Conservation (phyloP, 495 filamentous ascomycete species). For the Aspergillus incahuasiensis region DNA sequence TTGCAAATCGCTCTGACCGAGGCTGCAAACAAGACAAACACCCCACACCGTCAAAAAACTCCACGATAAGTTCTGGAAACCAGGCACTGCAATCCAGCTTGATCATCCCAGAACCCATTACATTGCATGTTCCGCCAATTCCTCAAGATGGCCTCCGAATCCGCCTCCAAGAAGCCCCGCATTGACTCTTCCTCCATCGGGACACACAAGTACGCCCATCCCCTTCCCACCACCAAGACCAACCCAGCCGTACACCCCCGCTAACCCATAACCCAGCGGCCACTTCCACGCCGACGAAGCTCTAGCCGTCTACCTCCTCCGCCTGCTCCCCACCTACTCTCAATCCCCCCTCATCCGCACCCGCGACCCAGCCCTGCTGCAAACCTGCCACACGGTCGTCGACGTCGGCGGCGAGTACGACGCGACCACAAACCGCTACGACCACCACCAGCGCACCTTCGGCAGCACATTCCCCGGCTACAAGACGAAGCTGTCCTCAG, state of each 20-base stretch:
- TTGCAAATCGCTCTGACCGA: neutral
- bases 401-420: constrained; percentile 94
- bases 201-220: constrained; percentile 10
- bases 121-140: neutral
- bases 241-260: neutral
- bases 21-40: constrained; percentile 1
- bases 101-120: neutral
- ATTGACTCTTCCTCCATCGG: constrained; percentile 6
- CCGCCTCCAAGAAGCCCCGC: constrained; percentile 10
- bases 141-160: constrained; percentile 13
- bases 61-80: neutral
- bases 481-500: constrained; percentile 83
- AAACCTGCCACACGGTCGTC: constrained; percentile 87
- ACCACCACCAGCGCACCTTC: constrained; percentile 96
- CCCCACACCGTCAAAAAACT: constrained; percentile 1
- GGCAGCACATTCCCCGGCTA: constrained; percentile 69
- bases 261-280: constrained; percentile 46
- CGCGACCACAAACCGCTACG: constrained; percentile 68
- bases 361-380: constrained; percentile 73
- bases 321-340: constrained; percentile 76
- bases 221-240: neutral
- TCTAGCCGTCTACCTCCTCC: constrained; percentile 94
- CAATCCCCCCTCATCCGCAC: constrained; percentile 75
- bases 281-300: constrained; percentile 99
- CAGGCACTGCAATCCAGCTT: neutral